These are phyloP conservation scores for Rosa persica DNA, from an alignment of 306 rosid genomes.

Conservation along the genomic window DNA sequence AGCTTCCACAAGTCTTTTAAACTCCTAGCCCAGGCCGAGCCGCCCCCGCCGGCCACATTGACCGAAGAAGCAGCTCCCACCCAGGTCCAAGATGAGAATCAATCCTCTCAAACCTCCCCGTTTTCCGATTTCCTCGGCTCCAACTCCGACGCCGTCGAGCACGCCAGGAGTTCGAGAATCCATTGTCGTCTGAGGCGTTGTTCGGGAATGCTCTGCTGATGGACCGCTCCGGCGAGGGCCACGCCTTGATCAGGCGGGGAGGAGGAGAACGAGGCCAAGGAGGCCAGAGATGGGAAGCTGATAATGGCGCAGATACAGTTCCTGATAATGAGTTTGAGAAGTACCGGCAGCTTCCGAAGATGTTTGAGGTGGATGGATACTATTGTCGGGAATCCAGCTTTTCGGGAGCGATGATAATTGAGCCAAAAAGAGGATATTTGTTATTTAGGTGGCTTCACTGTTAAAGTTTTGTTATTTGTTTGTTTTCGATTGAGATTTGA, in stretches of 20 bases:
- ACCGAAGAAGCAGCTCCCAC: too few relatives aligned
- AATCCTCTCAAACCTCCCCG: too few relatives aligned
- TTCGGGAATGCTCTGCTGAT: conserved; percentile 80
- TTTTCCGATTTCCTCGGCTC: conserved; percentile 55
- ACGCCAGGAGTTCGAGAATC: conserved; percentile 58
- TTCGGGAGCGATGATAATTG: conserved; percentile 71
- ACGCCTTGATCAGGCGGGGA: conserved; percentile 53
- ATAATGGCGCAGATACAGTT: conserved; percentile 84
- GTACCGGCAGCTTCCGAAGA: conserved; percentile 73
- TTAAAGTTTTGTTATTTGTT: neutral
- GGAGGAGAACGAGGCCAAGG: conserved; percentile 59
- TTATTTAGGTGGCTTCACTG: too few relatives aligned
- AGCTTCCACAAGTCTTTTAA: too few relatives aligned
- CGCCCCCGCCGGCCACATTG: too few relatives aligned
- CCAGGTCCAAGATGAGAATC: too few relatives aligned
- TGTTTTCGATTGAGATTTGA: neutral
- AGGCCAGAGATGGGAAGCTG: conserved; percentile 70
- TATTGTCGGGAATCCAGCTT: too few relatives aligned
- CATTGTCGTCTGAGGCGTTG: conserved; percentile 70
- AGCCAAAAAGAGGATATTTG: neutral
- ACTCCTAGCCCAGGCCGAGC: too few relatives aligned
- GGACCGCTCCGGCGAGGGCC: conserved; percentile 84
- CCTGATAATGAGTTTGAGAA: conserved; percentile 66
- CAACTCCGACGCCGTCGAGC: conserved; percentile 68
- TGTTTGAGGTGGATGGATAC: conserved; percentile 89